A percentile compares a stretch with the other conserved stretches of the same genome.
phyloP scores from a whole-genome alignment of 2,329 filamentous ascomycete genomes.

The Xylogone sp. region DNA sequence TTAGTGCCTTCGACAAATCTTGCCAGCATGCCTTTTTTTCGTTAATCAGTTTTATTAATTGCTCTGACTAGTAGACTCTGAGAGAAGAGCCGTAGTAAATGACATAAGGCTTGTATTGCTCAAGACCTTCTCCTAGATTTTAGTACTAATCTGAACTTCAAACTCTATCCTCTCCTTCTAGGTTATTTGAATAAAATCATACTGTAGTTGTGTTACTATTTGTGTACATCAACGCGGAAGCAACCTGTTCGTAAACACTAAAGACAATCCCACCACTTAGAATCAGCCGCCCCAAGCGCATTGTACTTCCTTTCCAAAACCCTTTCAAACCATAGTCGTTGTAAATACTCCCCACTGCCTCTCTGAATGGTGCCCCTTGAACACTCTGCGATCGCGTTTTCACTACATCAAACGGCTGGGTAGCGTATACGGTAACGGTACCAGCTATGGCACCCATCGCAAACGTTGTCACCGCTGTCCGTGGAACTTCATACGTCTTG shows the following conservation, averaged over 20 bases:
- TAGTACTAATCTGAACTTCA: too few species aligned
- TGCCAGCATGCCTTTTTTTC: too few species aligned
- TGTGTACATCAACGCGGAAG: not conserved
- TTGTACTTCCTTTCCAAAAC: constrained; percentile 64
- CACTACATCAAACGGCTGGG: constrained; percentile 58
- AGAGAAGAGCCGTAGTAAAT: too few species aligned
- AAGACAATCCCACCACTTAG: constrained; percentile 59
- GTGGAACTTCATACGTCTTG: constrained; percentile 12
- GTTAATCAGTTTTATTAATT: too few species aligned
- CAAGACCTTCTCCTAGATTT: too few species aligned
- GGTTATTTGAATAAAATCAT: too few species aligned
- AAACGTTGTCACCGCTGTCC: constrained; percentile 49
- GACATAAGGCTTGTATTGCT: too few species aligned
- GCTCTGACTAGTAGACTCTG: too few species aligned
- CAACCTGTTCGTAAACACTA: constrained; percentile 7
- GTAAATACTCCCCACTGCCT: constrained; percentile 51
- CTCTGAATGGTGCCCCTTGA: constrained; percentile 48
- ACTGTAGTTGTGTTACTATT: too few species aligned
- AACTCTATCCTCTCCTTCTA: too few species aligned
- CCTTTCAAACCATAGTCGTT: constrained; percentile 53
- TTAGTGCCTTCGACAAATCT: too few species aligned
- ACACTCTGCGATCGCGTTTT: constrained; percentile 60
- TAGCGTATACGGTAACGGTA: constrained; percentile 52
- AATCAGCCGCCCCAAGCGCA: constrained; percentile 59
- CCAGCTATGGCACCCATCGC: constrained; percentile 58